Conservation (phyloP, 805 yeast genomes). For the Zygosaccharomyces gambellarensis region DNA sequence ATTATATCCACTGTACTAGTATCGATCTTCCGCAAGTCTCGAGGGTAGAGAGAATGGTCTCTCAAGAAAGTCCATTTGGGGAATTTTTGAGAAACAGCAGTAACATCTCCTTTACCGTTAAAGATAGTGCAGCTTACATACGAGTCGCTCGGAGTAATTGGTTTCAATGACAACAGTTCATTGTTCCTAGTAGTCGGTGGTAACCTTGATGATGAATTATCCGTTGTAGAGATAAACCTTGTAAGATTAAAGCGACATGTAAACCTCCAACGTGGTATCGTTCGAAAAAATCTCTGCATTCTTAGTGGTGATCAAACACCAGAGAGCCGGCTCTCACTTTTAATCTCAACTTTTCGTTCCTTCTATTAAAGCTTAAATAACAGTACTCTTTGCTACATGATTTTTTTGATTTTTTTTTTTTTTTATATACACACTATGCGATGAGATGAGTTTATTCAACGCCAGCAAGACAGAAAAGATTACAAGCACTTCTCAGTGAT, state of each 20-base stretch:
- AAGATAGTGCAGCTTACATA: constrained; percentile 74
- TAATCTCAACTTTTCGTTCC: not conserved
- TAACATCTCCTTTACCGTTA: constrained; percentile 66
- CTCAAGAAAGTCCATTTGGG: constrained; percentile 72
- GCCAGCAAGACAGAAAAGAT: too few relatives aligned
- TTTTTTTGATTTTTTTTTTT: not conserved
- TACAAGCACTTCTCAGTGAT: too few relatives aligned
- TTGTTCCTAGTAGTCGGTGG: constrained; percentile 10
- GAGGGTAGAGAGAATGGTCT: constrained; percentile 70
- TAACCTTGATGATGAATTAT: not conserved
- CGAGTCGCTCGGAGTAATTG: constrained; percentile 42
- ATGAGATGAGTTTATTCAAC: not conserved
- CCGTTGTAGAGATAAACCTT: constrained; percentile 5
- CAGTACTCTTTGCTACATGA: not conserved
- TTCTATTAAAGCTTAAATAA: not conserved
- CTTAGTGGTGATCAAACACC: not conserved
- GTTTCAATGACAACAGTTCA: constrained; percentile 29
- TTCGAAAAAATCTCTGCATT: not conserved
- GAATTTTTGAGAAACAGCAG: constrained; percentile 72
- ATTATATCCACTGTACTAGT: constrained; percentile 74
- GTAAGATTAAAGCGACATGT: not conserved
- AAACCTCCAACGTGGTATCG: not conserved
- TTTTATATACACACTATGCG: not conserved
- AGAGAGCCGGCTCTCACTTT: constrained; percentile 4
- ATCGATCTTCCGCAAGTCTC: constrained; percentile 81